Evolutionary conservation across 352 stramenopile species (phyloP).

Genomic region (Globisporangium megalacanthum): DNA sequence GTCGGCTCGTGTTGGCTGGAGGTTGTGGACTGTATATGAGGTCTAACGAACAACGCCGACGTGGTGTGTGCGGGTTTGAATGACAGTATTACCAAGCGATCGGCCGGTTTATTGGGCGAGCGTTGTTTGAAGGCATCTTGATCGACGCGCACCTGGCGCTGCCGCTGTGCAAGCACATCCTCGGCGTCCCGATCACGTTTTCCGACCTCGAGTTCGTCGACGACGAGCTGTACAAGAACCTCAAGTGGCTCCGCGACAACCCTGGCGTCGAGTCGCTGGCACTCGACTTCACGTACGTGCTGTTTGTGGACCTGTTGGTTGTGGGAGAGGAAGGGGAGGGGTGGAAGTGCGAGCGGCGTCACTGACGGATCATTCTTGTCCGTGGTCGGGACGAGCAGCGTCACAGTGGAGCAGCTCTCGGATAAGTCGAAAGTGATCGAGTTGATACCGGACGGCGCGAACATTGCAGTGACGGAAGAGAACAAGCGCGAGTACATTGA

Average conservation of each 20-base stretch:
- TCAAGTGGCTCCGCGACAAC: constrained; percentile 83
- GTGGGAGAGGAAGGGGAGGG: too few species aligned
- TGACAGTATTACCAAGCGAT: constrained; percentile 84
- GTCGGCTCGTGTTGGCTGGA: constrained; percentile 1
- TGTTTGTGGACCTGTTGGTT: too few species aligned
- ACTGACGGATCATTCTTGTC: background rate
- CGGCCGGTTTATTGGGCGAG: constrained; percentile 81
- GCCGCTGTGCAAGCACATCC: constrained; percentile 87
- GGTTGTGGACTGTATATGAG: constrained; percentile 4
- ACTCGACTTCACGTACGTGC: constrained; percentile 75
- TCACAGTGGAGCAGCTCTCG: constrained; percentile 65
- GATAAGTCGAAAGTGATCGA: constrained; percentile 89
- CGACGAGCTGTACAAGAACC: constrained; percentile 81
- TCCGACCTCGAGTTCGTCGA: constrained; percentile 90
- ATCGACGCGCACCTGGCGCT: constrained; percentile 81
- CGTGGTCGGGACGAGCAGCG: constrained; percentile 23
- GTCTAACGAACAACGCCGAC: background rate
- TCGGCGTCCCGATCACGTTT: constrained; percentile 87
- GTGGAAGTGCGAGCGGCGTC: background rate
- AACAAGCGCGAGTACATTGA: constrained; percentile 98
- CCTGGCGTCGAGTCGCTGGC: constrained; percentile 71
- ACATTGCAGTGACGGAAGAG: constrained; percentile 94
- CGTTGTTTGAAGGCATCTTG: constrained; percentile 85
- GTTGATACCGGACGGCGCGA: constrained; percentile 92
- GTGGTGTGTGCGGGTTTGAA: constrained; percentile 9